phyloP scores from a whole-genome alignment of 2,329 filamentous ascomycete species.

The Leptographium procerum region DNA sequence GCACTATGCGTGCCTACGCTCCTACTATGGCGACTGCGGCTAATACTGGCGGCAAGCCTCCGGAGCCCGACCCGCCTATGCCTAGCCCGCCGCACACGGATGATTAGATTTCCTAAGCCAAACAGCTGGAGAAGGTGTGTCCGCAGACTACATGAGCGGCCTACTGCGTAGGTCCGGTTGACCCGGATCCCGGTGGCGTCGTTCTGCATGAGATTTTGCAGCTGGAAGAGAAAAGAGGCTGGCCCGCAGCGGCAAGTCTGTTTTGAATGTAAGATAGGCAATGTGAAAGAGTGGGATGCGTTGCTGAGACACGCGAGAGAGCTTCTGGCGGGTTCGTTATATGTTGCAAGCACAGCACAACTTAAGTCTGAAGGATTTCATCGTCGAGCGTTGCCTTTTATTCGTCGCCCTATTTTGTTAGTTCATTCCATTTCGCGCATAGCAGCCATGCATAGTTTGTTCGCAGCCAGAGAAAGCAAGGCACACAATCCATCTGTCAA shows the following conservation, averaged over 20 bases:
- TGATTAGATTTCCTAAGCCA: background rate
- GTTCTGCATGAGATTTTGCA: no score
- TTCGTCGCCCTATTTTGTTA: background rate
- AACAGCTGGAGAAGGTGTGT: no score
- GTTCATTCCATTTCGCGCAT: no score
- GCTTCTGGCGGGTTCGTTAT: background rate
- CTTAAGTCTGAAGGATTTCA: background rate
- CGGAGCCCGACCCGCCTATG: slow-evolving; percentile 10
- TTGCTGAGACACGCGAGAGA: background rate
- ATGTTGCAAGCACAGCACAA: background rate
- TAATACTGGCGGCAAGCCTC: slow-evolving; percentile 4
- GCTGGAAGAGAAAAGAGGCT: background rate
- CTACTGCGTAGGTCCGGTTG: background rate
- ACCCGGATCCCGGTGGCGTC: no score
- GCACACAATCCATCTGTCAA: no score
- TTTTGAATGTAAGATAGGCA: background rate
- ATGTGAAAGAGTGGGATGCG: background rate
- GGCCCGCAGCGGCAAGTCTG: background rate
- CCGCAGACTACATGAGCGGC: no score
- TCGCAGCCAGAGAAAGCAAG: no score
- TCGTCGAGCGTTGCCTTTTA: background rate
- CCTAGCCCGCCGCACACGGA: slow-evolving; percentile 8
- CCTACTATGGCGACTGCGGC: background rate
- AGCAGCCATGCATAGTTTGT: no score
- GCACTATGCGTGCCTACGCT: background rate